Evolutionary conservation across 306 rosid genomes (phyloP).

Genomic region (Luffa acutangula): DNA sequence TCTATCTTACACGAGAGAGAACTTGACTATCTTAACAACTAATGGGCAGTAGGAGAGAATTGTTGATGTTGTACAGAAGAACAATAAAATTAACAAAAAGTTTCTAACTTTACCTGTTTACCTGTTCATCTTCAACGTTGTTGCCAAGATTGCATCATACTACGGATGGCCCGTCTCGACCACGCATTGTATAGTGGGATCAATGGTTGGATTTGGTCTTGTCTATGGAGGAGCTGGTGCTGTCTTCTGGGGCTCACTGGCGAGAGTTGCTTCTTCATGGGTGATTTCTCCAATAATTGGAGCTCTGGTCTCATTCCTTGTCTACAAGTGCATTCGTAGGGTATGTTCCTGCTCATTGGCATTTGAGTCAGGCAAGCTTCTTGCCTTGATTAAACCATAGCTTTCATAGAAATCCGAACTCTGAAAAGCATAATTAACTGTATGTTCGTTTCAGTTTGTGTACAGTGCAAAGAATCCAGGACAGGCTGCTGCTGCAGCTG

Average conservation of each 20-base stretch:
- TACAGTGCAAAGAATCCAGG: constrained; percentile 95
- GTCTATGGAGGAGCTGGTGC: constrained; percentile 85
- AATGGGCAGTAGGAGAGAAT: not conserved
- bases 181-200: constrained; percentile 96
- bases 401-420: not conserved
- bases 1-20: not conserved
- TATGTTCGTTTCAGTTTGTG: constrained; percentile 48
- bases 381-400: not conserved
- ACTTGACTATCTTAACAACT: not conserved
- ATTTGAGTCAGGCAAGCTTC: constrained; percentile 1
- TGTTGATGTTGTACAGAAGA: not conserved
- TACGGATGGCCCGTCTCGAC: constrained; percentile 97
- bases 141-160: constrained; percentile 69
- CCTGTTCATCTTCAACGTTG: constrained; percentile 4
- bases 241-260: constrained; percentile 92
- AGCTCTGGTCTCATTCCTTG: constrained; percentile 81
- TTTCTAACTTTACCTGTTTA: not conserved
- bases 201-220: constrained; percentile 95
- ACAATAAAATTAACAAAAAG: not conserved
- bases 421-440: not conserved
- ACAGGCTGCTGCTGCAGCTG: constrained; percentile 93
- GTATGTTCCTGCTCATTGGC: constrained; percentile 34
- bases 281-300: constrained; percentile 84
- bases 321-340: constrained; percentile 90
- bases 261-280: constrained; percentile 88